These are phyloP conservation scores for Glycyrrhiza uralensis DNA, from an alignment of 306 rosid genomes.

Conservation along the genomic window DNA sequence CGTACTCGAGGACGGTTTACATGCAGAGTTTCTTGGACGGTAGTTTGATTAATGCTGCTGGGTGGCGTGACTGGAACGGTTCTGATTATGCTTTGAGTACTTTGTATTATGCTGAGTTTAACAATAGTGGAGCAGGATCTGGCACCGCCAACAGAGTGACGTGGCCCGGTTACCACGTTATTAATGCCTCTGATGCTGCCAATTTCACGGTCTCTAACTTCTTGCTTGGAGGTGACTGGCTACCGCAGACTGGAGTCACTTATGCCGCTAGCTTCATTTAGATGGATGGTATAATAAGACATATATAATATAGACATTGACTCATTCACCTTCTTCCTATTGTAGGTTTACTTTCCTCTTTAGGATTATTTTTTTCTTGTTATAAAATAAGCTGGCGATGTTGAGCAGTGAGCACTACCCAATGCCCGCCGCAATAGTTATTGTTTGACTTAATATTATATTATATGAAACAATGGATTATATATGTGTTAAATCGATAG, in stretches of 20 bases:
- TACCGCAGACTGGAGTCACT: conserved; percentile 67
- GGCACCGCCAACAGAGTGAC: conserved; percentile 44
- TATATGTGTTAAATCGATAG: no score
- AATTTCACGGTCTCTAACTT: conserved; percentile 56
- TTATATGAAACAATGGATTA: no score
- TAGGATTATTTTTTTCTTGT: not conserved
- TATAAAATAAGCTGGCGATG: not conserved
- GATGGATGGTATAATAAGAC: not conserved
- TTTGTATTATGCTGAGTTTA: conserved; percentile 64
- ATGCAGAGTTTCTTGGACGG: conserved; percentile 53
- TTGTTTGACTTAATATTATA: no score
- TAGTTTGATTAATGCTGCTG: conserved; percentile 34
- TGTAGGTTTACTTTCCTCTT: not conserved
- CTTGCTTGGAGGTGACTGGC: conserved; percentile 59
- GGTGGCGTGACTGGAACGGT: conserved; percentile 74
- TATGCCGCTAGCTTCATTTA: conserved; percentile 29
- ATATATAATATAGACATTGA: no score
- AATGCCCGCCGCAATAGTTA: not conserved
- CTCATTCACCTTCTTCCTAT: no score
- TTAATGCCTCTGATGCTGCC: conserved; percentile 47
- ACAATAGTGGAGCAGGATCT: conserved; percentile 64
- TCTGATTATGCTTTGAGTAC: conserved; percentile 52
- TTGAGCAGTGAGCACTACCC: no score
- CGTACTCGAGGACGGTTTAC: conserved; percentile 60
- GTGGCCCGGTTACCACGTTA: conserved; percentile 61